Percentiles rank a stretch among this genome's conserved stretches.
Evolutionary conservation across 2,329 filamentous ascomycete genomes (phyloP).

Genomic region (Teratosphaeria destructans): DNA sequence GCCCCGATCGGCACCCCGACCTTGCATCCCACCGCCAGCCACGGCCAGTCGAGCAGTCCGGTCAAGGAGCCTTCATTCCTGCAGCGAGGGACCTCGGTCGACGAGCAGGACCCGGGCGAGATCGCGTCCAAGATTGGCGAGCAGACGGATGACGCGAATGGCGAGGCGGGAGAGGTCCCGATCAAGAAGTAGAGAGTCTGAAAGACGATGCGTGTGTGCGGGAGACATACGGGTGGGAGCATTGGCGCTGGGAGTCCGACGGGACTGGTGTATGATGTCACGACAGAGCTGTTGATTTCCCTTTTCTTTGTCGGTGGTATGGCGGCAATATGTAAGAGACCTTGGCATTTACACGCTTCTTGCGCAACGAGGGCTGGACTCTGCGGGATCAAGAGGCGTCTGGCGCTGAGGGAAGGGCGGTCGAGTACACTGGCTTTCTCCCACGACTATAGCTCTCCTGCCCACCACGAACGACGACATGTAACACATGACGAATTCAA

Average conservation of each 20-base stretch:
- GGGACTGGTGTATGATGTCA: not conserved
- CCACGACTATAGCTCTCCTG: not conserved
- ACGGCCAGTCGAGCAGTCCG: constrained; percentile 61
- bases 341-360: not conserved
- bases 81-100: constrained; percentile 67
- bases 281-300: not conserved
- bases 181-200: constrained; percentile 7
- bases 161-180: constrained; percentile 8
- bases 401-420: not conserved
- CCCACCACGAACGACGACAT: no score
- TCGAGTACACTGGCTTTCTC: not conserved
- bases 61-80: constrained; percentile 86
- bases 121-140: constrained; percentile 19
- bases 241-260: not conserved
- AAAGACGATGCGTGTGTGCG: not conserved
- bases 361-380: not conserved
- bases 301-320: not conserved
- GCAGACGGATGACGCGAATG: constrained; percentile 2
- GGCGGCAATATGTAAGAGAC: not conserved
- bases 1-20: constrained; percentile 11
- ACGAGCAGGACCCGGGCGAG: constrained; percentile 39
- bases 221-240: not conserved
- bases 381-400: not conserved
- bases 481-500: not conserved
- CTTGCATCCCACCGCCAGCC: constrained; percentile 32